A percentile compares a stretch with the other conserved stretches of the same genome.
These are phyloP conservation scores for Kodamaea nitidulidarum DNA, from an alignment of 805 yeast species.

Conservation along the genomic window DNA sequence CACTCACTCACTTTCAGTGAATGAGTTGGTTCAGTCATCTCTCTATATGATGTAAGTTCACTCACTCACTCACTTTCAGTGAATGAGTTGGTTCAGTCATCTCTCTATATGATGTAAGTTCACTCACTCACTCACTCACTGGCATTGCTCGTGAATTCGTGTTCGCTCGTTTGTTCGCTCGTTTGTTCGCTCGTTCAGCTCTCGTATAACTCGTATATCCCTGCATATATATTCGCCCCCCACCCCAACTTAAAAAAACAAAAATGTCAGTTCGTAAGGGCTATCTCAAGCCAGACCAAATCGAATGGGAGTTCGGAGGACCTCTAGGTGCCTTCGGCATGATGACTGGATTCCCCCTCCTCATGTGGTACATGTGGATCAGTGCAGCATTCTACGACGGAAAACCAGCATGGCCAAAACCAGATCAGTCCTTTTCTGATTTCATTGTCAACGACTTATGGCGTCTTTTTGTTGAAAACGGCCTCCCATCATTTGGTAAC, in stretches of 20 bases:
- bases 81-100: too few species aligned
- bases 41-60: too few species aligned
- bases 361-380: conserved; percentile 98
- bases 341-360: conserved; percentile 87
- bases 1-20: too few species aligned
- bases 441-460: conserved; percentile 42
- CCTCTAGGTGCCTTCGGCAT: conserved; percentile 83
- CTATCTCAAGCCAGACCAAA: conserved; percentile 42
- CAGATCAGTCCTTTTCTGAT: conserved; percentile 49
- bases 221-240: not conserved
- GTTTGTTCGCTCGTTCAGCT: not conserved
- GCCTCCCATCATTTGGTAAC: conserved; percentile 55
- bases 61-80: too few species aligned
- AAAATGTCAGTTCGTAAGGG: conserved; percentile 16
- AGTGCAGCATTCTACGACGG: conserved; percentile 80
- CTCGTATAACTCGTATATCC: too few species aligned
- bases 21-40: too few species aligned
- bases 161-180: not conserved
- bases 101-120: too few species aligned
- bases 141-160: too few species aligned
- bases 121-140: too few species aligned
- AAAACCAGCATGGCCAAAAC: conserved; percentile 61
- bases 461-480: conserved; percentile 46
- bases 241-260: not conserved
- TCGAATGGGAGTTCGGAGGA: conserved; percentile 92